Base-by-base conservation (phyloP, 1,284 basidiomycete species). In the Laetiporus sulphureus region DNA sequence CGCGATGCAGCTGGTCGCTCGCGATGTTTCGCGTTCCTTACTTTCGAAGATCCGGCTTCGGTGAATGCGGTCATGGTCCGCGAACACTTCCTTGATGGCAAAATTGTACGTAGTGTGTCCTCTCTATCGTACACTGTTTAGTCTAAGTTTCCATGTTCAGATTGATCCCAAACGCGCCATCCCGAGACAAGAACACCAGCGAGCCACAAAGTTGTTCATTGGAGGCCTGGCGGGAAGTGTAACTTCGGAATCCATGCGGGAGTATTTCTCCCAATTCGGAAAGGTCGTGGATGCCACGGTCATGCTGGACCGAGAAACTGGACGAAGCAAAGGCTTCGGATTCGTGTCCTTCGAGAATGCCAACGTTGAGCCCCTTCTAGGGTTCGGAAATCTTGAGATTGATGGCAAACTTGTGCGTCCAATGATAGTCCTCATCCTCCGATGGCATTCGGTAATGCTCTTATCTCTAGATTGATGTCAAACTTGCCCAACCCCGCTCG, bases 101-200 rank as follows among this genome's bases (percentile, higher is more conserved):
- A 97, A 73, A 57, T 61, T 93, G 54, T 92, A 91, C 60, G 83
- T 83, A 16, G 94, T 80, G 81, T 84, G 12, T n/a, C n/a, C n/a
- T n/a, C n/a, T n/a, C n/a, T n/a, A n/a, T n/a, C n/a, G n/a, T n/a
- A n/a, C n/a, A n/a, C n/a, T n/a, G n/a, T n/a, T n/a, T n/a, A n/a
- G n/a, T n/a, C n/a, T n/a, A n/a, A n/a, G n/a, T n/a, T n/a, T n/a
- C n/a, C n/a, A n/a, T n/a, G n/a, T n/a, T n/a, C 63, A 98, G 94
- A 99, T 99, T 62, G 96, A 99, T 59, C 96, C 96, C 10, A 99
- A 99, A 68, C 84, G 95, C 45, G 96, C 96, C 4, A 97, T 99
- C 52, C 96, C 96, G 12, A 79, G 95, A 52, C 87, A 91, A 58
- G 93, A 96, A 53, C 90, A 94, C 57, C 89, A 92, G 56, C 77